These are phyloP conservation scores for Eucalyptus sp. DNA, from an alignment of 345 rosid genomes.

Conservation along the genomic window DNA sequence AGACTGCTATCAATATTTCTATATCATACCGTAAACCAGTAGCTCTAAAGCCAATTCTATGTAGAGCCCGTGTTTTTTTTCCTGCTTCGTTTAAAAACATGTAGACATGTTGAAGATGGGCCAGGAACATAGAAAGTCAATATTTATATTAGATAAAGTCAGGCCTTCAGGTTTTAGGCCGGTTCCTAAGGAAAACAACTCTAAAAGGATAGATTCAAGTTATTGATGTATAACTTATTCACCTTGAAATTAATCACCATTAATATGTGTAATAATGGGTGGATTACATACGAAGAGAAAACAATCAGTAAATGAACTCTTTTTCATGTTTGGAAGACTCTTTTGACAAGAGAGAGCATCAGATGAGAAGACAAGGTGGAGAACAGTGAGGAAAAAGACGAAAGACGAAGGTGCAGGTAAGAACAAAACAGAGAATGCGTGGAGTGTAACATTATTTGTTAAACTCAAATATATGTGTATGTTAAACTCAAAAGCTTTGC, in stretches of 20 bases:
- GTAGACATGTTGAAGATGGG: not conserved
- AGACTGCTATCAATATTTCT: not conserved
- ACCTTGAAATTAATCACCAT: not conserved
- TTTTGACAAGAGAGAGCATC: not conserved
- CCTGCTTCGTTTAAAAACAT: too few species aligned
- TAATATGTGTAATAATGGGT: not conserved
- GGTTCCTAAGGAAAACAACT: not conserved
- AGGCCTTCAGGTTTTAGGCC: not conserved
- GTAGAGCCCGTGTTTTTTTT: not conserved
- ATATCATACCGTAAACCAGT: not conserved
- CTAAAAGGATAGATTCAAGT: not conserved
- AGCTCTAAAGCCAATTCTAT: not conserved
- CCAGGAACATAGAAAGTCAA: not conserved
- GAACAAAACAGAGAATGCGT: not conserved
- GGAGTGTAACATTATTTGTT: not conserved
- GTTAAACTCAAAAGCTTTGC: fast-evolving
- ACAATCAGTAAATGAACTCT: not conserved
- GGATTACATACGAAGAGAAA: not conserved
- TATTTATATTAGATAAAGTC: too few species aligned
- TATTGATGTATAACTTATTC: not conserved
- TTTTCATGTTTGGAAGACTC: not conserved
- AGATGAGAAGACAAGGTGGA: not conserved
- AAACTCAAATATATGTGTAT: not conserved
- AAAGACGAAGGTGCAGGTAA: not conserved
- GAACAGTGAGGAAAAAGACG: not conserved